Evolutionary conservation across 257 asterid species (phyloP), one percentile per base, ranked within the genome.

Genomic region (Penstemon newberryi): DNA sequence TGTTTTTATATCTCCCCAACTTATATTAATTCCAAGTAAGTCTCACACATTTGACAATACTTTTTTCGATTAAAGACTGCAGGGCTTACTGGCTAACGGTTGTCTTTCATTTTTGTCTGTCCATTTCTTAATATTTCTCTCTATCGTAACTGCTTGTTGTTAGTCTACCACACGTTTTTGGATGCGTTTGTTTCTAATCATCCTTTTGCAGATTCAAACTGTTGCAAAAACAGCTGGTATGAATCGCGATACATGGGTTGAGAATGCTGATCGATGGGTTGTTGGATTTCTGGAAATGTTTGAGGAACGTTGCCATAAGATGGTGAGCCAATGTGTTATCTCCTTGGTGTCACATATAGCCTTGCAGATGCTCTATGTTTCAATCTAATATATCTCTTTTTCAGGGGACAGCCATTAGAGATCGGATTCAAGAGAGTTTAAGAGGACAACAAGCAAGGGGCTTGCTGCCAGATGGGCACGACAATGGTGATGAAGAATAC

Each of bases 211-310:
- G 95, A 83, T 87, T 73, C 95, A 87, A 81, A 85, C 84, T 53
- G 95, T 85, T 44, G 90, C 91, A 53, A 85, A 83, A 78, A 87
- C 89, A 9, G 95, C 91, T 47, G 78, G 81, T 58, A 73, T 83
- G 68, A 87, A 79, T 68, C 87, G 74, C 41, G 83, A 83, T 51
- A 75, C 77, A 69, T 87, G 95, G 95, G 85, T 87, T 51, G 95
- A 87, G 82, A 87, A 87, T 60, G 95, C 91, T 8, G 95, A 87
- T 66, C 78, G 86, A 51, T 81, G 80, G 89, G 91, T 87, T 79
- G 95, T 89, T 47, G 95, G 95, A 54, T 87, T 85, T 72, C 95
- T 87, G 11, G 89, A 83, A 69, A 87, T 87, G 89, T 85, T 87
- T 4, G 95, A 85, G 81, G 95, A 87, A 78, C 83, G 89, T 57